Percentiles rank a stretch among this genome's conserved stretches.
Evolutionary conservation across 2,329 filamentous ascomycete species (phyloP).

Genomic region (Cladophialophora immunda): DNA sequence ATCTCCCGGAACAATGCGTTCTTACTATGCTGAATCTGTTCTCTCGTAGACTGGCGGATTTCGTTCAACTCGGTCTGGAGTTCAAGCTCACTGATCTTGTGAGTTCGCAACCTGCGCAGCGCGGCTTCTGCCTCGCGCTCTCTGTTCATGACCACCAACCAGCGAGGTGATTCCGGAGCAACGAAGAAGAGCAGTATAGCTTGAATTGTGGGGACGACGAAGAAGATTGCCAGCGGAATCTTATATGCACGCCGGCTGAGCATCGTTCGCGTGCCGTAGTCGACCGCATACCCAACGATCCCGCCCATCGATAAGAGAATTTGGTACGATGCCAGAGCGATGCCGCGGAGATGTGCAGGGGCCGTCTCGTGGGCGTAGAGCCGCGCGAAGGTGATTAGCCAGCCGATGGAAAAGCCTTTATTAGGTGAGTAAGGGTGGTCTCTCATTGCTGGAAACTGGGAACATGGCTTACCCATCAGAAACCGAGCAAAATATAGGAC

Average conservation of each 20-base stretch:
- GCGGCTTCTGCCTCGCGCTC: constrained; percentile 28
- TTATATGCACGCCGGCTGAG: constrained; percentile 30
- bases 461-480: constrained; percentile 57
- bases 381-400: constrained; percentile 57
- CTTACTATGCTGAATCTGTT: constrained; percentile 35
- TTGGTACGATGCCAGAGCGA: constrained; percentile 56
- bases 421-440: no score
- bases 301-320: constrained; percentile 31
- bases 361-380: constrained; percentile 60
- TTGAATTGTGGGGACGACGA: constrained; percentile 32
- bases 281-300: constrained; percentile 31
- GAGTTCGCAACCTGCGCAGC: constrained; percentile 31
- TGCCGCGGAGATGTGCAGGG: constrained; percentile 58
- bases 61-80: constrained; percentile 37
- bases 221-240: constrained; percentile 38
- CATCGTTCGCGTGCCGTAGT: constrained; percentile 34
- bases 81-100: constrained; percentile 32
- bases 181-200: constrained; percentile 34
- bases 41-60: constrained; percentile 35
- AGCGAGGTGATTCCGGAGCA: constrained; percentile 35
- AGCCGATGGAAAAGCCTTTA: constrained; percentile 53
- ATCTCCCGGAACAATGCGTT: constrained; percentile 32
- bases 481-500: constrained; percentile 64
- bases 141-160: constrained; percentile 35
- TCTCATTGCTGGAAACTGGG: no score